phyloP scores from a whole-genome alignment of 306 rosid species.

The Cucumis cinereus region DNA sequence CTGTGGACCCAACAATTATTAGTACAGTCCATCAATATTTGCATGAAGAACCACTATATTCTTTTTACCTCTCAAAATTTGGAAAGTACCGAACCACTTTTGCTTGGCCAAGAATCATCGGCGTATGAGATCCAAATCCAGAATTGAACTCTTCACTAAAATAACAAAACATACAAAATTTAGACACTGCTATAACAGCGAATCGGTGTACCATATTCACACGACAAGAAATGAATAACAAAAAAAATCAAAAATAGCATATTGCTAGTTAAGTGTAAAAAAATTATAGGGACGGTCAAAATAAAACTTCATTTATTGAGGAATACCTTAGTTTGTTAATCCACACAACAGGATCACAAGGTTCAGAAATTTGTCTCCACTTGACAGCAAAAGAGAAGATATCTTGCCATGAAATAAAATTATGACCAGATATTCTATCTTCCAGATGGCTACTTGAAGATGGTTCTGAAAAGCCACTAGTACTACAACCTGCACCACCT shows the following conservation, averaged over 20 bases:
- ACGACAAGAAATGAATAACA: not conserved
- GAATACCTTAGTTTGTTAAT: constrained; percentile 80
- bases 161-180: not conserved
- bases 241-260: not conserved
- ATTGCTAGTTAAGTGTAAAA: not conserved
- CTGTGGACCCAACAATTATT: constrained; percentile 35
- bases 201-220: not conserved
- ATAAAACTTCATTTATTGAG: not conserved
- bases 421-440: constrained; percentile 49
- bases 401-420: constrained; percentile 60
- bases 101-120: constrained; percentile 93
- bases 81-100: constrained; percentile 82
- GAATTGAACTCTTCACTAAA: constrained; percentile 74
- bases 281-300: not conserved
- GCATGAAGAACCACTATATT: not conserved
- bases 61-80: constrained; percentile 61
- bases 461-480: constrained; percentile 51
- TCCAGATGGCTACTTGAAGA: constrained; percentile 38
- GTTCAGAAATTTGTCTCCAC: constrained; percentile 93
- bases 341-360: constrained; percentile 93
- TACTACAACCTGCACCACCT: constrained; percentile 97
- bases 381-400: constrained; percentile 73
- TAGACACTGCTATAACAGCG: not conserved
- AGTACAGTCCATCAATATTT: constrained; percentile 12
- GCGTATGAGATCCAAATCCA: constrained; percentile 95